Evolutionary conservation across 306 rosid species (phyloP), one percentile per base, ranked within the genome.

Genomic region (Prosopis cineraria): DNA sequence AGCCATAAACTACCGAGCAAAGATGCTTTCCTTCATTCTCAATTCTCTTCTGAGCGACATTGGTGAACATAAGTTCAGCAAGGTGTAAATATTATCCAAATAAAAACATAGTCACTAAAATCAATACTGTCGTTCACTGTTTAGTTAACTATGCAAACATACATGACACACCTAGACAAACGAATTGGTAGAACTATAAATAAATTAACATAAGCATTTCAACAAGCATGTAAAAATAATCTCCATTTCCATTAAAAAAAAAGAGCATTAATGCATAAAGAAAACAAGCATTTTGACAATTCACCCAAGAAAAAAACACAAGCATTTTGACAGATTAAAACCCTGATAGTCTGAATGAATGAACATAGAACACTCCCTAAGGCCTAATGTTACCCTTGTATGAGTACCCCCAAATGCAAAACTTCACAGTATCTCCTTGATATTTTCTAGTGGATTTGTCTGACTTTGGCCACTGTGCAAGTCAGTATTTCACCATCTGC

Each of bases 1-100:
- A 92, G 73, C 99, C 99, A 87, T 95, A 95, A 81, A 95, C 99
- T 74, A 95, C 92, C 1, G 98, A 95, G 78, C 99, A 95, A 71
- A 89, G 96, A 89, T 91, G 98, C 76, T 88, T 85, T 76, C 91
- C 89, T 59, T 76, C 86, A 36, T 52, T 82, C 80, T 93, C 96
- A 78, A 90, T 88, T 85, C 72, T 29, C 84, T 66, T 95, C 98
- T 95, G 87, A 82, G 78, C 72, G 86, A 82, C 59, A 67, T 62
- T 39, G 56, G 53, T 37, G 56, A 81, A 48, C 72, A 68, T 10
- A 24, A 68, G 34, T 67, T 20, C 22, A 65, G 48, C 9, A 65
- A 65, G 20, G 70, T 36, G 27, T 19, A 34, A 34, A 33, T 63
- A 34, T 63, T 7, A 11, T 37, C 17, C 31, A 27, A 27, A 58